These are phyloP conservation scores for Talaromyces sp. DNA, from an alignment of 2,329 filamentous ascomycete species.

Conservation along the genomic window DNA sequence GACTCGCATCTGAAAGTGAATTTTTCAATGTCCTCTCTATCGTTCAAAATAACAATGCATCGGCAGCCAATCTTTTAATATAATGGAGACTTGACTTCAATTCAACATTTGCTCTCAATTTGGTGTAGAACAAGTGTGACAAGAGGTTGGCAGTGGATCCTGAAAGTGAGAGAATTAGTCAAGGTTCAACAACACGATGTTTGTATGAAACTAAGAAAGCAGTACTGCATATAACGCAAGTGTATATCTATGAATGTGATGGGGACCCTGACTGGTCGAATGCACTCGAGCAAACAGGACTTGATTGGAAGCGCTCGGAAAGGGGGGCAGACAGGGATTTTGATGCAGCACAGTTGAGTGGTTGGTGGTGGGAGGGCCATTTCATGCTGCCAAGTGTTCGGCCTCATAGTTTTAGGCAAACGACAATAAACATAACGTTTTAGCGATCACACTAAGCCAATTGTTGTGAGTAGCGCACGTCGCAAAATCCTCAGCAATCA, in stretches of 20 bases:
- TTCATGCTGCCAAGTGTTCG: slow-evolving; percentile 1
- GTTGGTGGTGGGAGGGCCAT: neutral
- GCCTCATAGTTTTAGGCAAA: slow-evolving; percentile 3
- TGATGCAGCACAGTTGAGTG: neutral
- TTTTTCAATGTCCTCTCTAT: neutral
- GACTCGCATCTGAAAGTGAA: slow-evolving; percentile 10
- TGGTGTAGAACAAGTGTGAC: slow-evolving; percentile 7
- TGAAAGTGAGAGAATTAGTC: slow-evolving; percentile 11
- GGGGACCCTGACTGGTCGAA: slow-evolving; percentile 8
- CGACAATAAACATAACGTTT: slow-evolving; percentile 9
- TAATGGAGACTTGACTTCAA: neutral
- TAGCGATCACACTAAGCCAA: neutral
- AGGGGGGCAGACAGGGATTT: slow-evolving; percentile 10
- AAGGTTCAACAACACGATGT: slow-evolving; percentile 1
- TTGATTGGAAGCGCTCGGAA: neutral
- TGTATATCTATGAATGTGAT: slow-evolving; percentile 10
- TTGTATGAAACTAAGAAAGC: slow-evolving; percentile 5
- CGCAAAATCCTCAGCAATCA: slow-evolving; percentile 3
- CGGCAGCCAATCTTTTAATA: neutral
- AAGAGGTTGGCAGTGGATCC: neutral
- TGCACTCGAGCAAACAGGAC: neutral
- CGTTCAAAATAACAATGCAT: neutral
- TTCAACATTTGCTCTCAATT: neutral
- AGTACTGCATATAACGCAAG: slow-evolving; percentile 5
- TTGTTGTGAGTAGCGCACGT: neutral